These are phyloP conservation scores for Auxenochlorella protothecoides DNA, from an alignment of 139 green algal genomes.

Conservation along the genomic window DNA sequence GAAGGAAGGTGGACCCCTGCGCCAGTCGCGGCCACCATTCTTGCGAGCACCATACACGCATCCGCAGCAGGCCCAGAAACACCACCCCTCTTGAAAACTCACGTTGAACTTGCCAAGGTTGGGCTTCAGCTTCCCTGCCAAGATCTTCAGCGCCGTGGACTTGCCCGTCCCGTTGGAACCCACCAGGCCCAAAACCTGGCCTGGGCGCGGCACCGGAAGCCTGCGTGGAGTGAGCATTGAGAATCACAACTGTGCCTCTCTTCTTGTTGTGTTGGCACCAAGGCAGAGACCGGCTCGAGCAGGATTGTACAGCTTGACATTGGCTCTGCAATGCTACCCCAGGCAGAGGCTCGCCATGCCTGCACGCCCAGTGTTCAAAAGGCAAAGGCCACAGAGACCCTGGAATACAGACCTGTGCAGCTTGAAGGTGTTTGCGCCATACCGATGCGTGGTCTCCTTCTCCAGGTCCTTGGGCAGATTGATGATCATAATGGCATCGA, in stretches of 20 bases:
- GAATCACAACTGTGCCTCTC: too few species aligned
- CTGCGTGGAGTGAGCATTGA: constrained; percentile 21
- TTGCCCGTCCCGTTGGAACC: constrained; percentile 99
- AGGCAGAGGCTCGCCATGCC: too few species aligned
- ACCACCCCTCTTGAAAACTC: neutral
- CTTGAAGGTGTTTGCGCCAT: constrained; percentile 99
- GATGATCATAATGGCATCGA: constrained; percentile 99
- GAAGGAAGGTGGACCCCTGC: neutral
- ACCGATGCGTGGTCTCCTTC: constrained; percentile 94
- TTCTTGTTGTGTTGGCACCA: too few species aligned
- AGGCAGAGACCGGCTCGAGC: too few species aligned
- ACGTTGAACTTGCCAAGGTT: constrained; percentile 92
- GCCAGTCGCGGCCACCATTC: too few species aligned
- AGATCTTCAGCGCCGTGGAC: constrained; percentile 93
- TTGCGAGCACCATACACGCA: neutral
- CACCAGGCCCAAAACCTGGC: constrained; percentile 95
- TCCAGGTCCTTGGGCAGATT: constrained; percentile 98
- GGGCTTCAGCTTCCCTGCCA: constrained; percentile 96
- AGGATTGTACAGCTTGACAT: too few species aligned
- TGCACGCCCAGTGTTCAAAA: too few species aligned
- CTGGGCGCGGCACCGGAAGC: constrained; percentile 75
- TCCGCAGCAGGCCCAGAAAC: neutral
- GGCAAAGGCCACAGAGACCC: too few species aligned
- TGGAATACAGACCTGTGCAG: constrained; percentile 72
- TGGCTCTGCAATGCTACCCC: too few species aligned